These are phyloP conservation scores for Trematosphaeria pertusa DNA, from an alignment of 2,329 filamentous ascomycete genomes.

Conservation along the genomic window DNA sequence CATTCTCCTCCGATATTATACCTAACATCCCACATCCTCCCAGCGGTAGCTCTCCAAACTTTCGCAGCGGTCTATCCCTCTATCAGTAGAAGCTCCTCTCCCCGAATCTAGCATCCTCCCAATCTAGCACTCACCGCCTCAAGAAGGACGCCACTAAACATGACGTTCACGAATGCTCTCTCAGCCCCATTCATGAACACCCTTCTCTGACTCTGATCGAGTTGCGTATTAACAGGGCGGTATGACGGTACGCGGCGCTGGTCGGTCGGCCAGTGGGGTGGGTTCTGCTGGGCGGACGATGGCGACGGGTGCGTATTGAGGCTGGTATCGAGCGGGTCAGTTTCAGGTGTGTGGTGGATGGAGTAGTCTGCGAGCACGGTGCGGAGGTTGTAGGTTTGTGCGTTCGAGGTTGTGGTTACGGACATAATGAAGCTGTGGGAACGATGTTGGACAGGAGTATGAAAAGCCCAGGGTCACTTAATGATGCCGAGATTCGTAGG, in stretches of 20 bases:
- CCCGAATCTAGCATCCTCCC: no score
- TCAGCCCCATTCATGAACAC: constrained; percentile 55
- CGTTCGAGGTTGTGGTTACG: constrained; percentile 53
- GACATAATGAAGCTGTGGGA: constrained; percentile 44
- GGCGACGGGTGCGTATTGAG: constrained; percentile 38
- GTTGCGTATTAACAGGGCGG: constrained; percentile 53
- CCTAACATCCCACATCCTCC: constrained; percentile 57
- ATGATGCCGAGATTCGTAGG: no score
- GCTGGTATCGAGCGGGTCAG: constrained; percentile 29
- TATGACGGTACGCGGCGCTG: constrained; percentile 57
- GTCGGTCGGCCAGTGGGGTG: constrained; percentile 55
- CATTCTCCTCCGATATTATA: constrained; percentile 64
- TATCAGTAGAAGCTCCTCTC: no score
- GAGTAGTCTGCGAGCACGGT: constrained; percentile 56
- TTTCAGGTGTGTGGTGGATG: constrained; percentile 49
- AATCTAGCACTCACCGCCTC: constrained; percentile 52
- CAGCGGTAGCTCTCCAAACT: constrained; percentile 60
- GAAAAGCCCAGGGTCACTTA: constrained; percentile 2
- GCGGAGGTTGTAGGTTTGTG: constrained; percentile 44
- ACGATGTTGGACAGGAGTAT: constrained; percentile 16
- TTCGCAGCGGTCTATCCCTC: constrained; percentile 47
- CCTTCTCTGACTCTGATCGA: constrained; percentile 53
- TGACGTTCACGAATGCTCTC: constrained; percentile 56
- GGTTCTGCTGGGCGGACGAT: constrained; percentile 33
- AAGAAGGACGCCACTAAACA: constrained; percentile 58